Percentiles rank a stretch among this genome's conserved stretches.
Conservation (phyloP, 495 filamentous ascomycete genomes). For the Tuber brumale region DNA sequence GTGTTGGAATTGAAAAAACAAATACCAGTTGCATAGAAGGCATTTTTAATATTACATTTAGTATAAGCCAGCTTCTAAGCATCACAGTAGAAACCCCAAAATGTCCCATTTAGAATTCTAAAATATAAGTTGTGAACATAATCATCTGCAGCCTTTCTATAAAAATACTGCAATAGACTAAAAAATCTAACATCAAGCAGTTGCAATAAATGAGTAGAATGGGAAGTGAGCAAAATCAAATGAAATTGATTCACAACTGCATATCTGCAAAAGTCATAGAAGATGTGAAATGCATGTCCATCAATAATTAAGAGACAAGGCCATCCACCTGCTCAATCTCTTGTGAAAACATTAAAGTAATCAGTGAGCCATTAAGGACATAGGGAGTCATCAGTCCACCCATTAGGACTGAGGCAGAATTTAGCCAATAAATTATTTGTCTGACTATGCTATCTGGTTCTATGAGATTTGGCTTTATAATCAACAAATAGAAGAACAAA, state of each 20-base stretch:
- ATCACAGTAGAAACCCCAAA: background rate
- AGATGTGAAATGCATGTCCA: too few species aligned
- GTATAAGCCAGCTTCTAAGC: background rate
- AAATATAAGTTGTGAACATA: background rate
- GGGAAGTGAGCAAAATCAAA: background rate
- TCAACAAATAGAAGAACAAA: background rate
- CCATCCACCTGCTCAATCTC: too few species aligned
- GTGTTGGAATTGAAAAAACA: background rate
- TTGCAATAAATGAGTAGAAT: slow-evolving; percentile 11
- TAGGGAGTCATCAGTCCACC: background rate
- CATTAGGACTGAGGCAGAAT: background rate
- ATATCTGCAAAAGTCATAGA: too few species aligned
- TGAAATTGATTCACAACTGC: too few species aligned
- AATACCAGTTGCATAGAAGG: background rate
- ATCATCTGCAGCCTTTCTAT: background rate
- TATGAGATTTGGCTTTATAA: background rate
- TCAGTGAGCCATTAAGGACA: background rate
- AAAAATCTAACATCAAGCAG: background rate
- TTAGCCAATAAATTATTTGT: background rate
- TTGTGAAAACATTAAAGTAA: too few species aligned
- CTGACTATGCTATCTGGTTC: background rate
- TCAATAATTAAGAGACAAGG: too few species aligned
- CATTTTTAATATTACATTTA: background rate
- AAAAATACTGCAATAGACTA: background rate
- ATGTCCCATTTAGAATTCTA: background rate